Conservation (phyloP, 176 grass and related monocot genomes). For the Pontederia crassipes region DNA sequence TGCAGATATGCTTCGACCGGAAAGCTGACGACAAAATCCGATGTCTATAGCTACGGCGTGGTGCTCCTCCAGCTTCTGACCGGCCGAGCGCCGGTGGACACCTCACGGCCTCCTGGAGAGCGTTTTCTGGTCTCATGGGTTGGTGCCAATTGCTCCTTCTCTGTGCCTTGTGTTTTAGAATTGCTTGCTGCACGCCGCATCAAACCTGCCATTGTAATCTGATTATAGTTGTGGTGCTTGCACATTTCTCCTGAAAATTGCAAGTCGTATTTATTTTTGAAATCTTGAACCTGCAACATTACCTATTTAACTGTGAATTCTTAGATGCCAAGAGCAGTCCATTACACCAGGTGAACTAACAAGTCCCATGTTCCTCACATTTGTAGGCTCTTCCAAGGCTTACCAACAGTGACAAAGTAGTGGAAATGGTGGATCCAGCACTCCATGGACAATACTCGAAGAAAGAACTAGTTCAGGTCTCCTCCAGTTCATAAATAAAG, state of each 20-base stretch:
- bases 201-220: too few relatives aligned
- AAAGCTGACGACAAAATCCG: conserved; percentile 84
- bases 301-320: too few relatives aligned
- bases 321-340: too few relatives aligned
- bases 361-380: background rate
- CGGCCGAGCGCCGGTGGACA: conserved; percentile 61
- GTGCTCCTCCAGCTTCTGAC: conserved; percentile 83
- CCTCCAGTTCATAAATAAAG: too few relatives aligned
- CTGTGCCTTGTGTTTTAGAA: background rate
- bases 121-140: conserved; percentile 92
- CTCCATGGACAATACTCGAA: conserved; percentile 62
- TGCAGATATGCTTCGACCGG: conserved; percentile 73
- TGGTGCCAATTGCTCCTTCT: conserved; percentile 1
- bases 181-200: background rate
- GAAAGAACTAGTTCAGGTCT: conserved; percentile 85
- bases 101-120: conserved; percentile 53
- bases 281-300: too few relatives aligned
- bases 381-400: conserved; percentile 59
- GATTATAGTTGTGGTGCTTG: too few relatives aligned
- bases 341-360: background rate
- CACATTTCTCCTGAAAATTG: too few relatives aligned
- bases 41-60: conserved; percentile 82
- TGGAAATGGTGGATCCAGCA: conserved; percentile 67
- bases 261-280: too few relatives aligned
- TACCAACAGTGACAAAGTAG: conserved; percentile 54